These are phyloP conservation scores for Tylopilus balloui DNA, from an alignment of 768 basidiomycete genomes.

Conservation along the genomic window DNA sequence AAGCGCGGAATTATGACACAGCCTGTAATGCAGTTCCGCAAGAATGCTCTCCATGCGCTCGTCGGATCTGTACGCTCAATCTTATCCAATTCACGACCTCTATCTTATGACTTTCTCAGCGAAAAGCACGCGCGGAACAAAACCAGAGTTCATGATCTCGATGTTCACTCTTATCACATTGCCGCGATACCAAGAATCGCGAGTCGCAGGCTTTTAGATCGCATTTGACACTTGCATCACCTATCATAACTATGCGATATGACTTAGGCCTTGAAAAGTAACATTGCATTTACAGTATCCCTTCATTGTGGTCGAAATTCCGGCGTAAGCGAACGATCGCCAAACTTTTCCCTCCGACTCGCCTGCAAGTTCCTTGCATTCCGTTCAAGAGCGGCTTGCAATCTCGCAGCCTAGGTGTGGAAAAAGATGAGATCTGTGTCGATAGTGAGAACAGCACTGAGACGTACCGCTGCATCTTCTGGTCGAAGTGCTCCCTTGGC, in stretches of 20 bases:
- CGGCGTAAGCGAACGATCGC: constrained; percentile 18
- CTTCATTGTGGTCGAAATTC: constrained; percentile 11
- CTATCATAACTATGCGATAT: constrained; percentile 19
- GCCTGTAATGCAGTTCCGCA: constrained; percentile 60
- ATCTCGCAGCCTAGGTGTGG: constrained; percentile 54
- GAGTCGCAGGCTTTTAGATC: constrained; percentile 7
- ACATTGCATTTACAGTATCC: constrained; percentile 5
- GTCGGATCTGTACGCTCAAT: constrained; percentile 61
- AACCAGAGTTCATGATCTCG: constrained; percentile 42
- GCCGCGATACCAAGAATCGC: constrained; percentile 1
- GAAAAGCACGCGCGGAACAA: constrained; percentile 61
- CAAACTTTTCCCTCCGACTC: constrained; percentile 23
- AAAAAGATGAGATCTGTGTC: not conserved
- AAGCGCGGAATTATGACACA: constrained; percentile 1
- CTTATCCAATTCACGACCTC: not conserved
- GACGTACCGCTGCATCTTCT: constrained; percentile 75
- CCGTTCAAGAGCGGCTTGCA: constrained; percentile 60
- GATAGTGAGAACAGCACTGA: not conserved
- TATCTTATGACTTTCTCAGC: constrained; percentile 35
- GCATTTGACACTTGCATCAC: constrained; percentile 20
- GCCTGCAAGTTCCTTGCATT: constrained; percentile 31
- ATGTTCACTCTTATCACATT: not conserved
- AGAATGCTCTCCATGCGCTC: constrained; percentile 71
- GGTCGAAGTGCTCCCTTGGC: constrained; percentile 79
- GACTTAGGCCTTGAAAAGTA: constrained; percentile 12